Percentiles rank a stretch among this genome's conserved stretches.
Conservation (phyloP, 345 rosid species). For the Eucalyptus polybractea region DNA sequence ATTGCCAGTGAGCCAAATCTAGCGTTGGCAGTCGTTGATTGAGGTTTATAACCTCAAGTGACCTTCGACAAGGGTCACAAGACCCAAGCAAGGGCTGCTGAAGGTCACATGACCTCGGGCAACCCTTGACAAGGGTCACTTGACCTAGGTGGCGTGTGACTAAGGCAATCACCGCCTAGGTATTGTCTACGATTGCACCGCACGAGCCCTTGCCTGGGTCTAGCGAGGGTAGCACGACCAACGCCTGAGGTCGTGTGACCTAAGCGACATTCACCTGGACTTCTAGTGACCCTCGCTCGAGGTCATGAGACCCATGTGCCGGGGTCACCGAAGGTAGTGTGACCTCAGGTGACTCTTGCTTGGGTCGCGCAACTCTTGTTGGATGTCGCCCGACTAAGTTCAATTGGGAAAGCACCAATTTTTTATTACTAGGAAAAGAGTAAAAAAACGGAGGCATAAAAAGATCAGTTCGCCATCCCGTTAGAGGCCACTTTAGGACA, state of each 20-base stretch:
- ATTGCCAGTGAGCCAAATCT: rapidly evolving
- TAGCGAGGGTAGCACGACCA: rapidly evolving
- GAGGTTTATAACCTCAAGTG: rapidly evolving
- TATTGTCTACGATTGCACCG: rapidly evolving
- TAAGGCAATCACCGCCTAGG: rapidly evolving
- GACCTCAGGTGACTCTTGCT: rapidly evolving
- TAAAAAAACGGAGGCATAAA: too few relatives aligned
- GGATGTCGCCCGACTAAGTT: too few relatives aligned
- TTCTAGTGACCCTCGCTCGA: too few relatives aligned
- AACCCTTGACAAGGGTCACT: rapidly evolving
- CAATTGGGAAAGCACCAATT: not conserved
- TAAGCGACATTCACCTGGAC: rapidly evolving
- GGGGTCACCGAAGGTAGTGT: rapidly evolving
- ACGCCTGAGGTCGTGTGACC: rapidly evolving
- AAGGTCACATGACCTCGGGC: too few relatives aligned
- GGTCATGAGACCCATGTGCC: rapidly evolving
- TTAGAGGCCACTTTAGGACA: too few relatives aligned
- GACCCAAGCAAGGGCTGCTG: rapidly evolving
- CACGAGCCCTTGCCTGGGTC: too few relatives aligned
- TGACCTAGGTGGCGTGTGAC: rapidly evolving
- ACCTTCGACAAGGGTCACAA: rapidly evolving
- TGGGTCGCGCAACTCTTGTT: rapidly evolving
- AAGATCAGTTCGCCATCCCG: too few relatives aligned
- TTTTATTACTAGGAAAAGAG: not conserved
- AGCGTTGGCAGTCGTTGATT: rapidly evolving